phyloP scores from a whole-genome alignment of 129 eudicot genomes.

The Saussurea involucrata region DNA sequence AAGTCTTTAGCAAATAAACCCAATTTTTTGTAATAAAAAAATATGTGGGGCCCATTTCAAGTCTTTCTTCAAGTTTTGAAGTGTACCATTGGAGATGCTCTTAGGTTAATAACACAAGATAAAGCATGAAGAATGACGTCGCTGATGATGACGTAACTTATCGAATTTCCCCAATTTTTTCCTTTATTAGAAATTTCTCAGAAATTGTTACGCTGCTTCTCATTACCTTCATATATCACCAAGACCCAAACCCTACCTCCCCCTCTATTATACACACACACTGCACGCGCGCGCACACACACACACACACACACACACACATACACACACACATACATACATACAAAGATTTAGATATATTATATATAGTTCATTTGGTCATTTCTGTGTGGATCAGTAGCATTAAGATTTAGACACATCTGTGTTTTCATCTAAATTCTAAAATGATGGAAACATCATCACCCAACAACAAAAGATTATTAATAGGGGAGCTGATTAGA shows the following conservation, averaged over 20 bases:
- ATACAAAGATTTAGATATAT: background rate
- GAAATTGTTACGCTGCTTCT: background rate
- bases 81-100: too few relatives aligned
- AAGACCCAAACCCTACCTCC: background rate
- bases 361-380: conserved; percentile 2
- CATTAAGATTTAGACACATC: background rate
- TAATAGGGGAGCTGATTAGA: conserved; percentile 27
- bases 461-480: conserved; percentile 15
- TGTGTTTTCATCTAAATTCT: background rate
- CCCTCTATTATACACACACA: background rate
- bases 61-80: too few relatives aligned
- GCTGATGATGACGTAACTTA: background rate
- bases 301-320: background rate
- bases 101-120: background rate
- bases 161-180: background rate
- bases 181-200: background rate
- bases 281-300: background rate
- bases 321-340: background rate
- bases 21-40: too few relatives aligned
- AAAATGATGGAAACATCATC: conserved; percentile 20
- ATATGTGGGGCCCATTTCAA: too few relatives aligned
- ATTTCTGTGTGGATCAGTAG: background rate
- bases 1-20: too few relatives aligned
- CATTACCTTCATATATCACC: conserved; percentile 3
- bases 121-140: background rate